These are phyloP conservation scores for Fusarium austroafricanum DNA, from an alignment of 2,329 filamentous ascomycete species.

Conservation along the genomic window DNA sequence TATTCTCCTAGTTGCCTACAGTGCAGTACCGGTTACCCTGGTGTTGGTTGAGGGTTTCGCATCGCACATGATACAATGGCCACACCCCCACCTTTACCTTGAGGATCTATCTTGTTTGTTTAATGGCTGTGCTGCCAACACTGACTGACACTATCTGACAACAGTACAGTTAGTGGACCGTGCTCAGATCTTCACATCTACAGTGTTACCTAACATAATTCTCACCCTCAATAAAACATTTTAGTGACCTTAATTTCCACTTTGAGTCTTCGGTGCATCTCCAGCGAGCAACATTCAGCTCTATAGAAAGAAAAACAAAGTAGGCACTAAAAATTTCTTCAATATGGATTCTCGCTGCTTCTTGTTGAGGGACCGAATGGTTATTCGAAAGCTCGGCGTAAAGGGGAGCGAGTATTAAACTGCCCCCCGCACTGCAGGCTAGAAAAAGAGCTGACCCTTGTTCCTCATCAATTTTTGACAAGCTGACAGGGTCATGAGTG, in stretches of 20 bases:
- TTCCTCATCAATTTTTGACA: neutral
- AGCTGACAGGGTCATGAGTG: constrained; percentile 14
- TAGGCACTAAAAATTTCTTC: neutral
- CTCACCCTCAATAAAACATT: constrained; percentile 6
- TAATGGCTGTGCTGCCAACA: constrained; percentile 12
- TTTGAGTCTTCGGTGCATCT: neutral
- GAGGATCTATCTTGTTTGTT: constrained; percentile 17
- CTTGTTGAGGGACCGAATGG: constrained; percentile 25
- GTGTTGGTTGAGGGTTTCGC: neutral
- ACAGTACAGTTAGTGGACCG: neutral
- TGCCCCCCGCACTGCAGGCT: constrained; percentile 40
- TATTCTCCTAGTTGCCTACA: neutral
- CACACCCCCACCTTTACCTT: constrained; percentile 23
- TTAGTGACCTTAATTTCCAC: neutral
- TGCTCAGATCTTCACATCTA: constrained; percentile 29
- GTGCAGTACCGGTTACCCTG: neutral
- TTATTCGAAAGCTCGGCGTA: constrained; percentile 38
- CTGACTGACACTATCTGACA: neutral
- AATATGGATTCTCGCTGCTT: neutral
- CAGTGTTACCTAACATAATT: constrained; percentile 12
- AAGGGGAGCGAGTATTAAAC: constrained; percentile 42
- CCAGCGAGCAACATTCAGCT: neutral
- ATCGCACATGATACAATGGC: neutral
- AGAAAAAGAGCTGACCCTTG: constrained; percentile 1
- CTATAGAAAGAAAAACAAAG: neutral